Evolutionary conservation across 2,329 filamentous ascomycete genomes (phyloP).

Genomic region (Pseudopyricularia javanii): DNA sequence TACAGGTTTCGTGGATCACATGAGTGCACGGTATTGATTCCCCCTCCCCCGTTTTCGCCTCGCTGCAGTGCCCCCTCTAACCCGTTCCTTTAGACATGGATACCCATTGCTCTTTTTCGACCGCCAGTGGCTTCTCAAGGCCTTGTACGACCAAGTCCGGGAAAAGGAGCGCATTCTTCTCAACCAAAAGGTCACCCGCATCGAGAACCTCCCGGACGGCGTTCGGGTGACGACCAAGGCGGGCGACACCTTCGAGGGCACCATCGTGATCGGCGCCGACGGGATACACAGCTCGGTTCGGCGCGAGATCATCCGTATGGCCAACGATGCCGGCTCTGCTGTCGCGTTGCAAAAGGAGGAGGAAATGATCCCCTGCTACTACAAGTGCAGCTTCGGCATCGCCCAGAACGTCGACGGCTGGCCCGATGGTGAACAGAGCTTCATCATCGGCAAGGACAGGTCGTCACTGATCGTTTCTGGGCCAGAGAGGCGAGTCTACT

Average conservation of each 20-base stretch:
- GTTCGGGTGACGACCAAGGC: constrained; percentile 18
- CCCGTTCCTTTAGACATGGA: too few relatives aligned
- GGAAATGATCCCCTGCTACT: constrained; percentile 1
- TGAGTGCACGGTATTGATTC: not conserved
- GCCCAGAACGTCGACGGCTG: constrained; percentile 3
- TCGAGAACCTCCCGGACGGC: constrained; percentile 11
- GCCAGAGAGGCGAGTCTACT: constrained; percentile 4
- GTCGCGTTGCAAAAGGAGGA: not conserved
- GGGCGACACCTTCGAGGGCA: constrained; percentile 12
- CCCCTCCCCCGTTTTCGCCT: too few relatives aligned
- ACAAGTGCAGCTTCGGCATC: constrained; percentile 10
- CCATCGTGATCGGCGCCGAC: constrained; percentile 1
- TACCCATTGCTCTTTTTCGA: constrained; percentile 17
- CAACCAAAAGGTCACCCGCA: constrained; percentile 13
- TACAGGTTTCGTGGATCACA: not conserved
- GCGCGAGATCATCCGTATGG: constrained; percentile 4
- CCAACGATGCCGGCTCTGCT: not conserved
- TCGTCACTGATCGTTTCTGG: not conserved
- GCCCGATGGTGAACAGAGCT: not conserved
- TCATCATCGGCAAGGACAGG: constrained; percentile 3
- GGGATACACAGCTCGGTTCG: constrained; percentile 12
- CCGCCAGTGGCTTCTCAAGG: constrained; percentile 18
- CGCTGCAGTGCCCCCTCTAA: too few relatives aligned
- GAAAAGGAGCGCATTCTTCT: constrained; percentile 19
- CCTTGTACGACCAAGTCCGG: constrained; percentile 19